Evolutionary conservation across 768 basidiomycete genomes (phyloP).

Genomic region (Suillus variegatus): DNA sequence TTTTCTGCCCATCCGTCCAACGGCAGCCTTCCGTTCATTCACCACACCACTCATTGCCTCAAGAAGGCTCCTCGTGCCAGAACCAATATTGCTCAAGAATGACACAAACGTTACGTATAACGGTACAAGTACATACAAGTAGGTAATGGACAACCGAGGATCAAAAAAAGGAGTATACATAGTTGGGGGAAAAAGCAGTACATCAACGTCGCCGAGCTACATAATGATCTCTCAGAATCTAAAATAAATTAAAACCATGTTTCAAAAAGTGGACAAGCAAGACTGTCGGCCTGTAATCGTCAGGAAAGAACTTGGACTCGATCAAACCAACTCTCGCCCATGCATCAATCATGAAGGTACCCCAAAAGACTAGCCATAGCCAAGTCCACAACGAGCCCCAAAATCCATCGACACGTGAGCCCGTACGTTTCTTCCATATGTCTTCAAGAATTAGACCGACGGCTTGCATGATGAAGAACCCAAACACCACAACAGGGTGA

Average conservation of each 20-base stretch:
- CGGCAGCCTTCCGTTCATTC: too few species aligned
- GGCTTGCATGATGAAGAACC: conserved; percentile 61
- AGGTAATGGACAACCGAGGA: too few species aligned
- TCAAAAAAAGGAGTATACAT: too few species aligned
- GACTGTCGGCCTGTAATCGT: conserved; percentile 4
- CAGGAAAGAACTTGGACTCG: conserved; percentile 2
- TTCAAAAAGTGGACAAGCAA: conserved; percentile 14
- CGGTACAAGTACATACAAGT: too few species aligned
- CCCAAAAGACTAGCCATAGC: conserved; percentile 50
- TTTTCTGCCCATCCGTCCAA: too few species aligned
- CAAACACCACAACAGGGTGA: conserved; percentile 42
- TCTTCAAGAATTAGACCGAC: conserved; percentile 53
- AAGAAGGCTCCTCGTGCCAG: too few species aligned
- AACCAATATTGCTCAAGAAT: too few species aligned
- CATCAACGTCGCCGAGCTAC: not conserved
- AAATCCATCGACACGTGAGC: conserved; percentile 47
- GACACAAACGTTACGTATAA: too few species aligned
- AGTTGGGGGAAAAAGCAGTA: too few species aligned
- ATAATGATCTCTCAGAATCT: not conserved
- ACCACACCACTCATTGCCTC: too few species aligned
- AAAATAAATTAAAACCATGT: not conserved
- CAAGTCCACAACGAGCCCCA: conserved; percentile 54
- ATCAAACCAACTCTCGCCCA: conserved; percentile 22
- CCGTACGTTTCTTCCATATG: conserved; percentile 44
- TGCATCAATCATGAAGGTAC: conserved; percentile 48